Percentiles rank a stretch among this genome's conserved stretches.
Conservation (phyloP, 495 filamentous ascomycete genomes). For the Ascobolus immersus region DNA sequence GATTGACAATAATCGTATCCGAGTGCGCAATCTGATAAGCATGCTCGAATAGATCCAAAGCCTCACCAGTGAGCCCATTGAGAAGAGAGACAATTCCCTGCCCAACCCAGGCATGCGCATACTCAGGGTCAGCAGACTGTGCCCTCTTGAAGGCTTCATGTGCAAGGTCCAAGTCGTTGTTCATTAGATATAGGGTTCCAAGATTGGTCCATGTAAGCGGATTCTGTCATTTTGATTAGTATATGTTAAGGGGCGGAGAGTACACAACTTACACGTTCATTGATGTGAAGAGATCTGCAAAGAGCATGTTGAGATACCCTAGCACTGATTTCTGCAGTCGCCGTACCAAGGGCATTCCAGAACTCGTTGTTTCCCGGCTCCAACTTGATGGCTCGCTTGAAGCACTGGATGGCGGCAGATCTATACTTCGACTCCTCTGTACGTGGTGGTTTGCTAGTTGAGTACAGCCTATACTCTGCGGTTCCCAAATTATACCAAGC, state of each 20-base stretch:
- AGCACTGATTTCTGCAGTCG: constrained; percentile 58
- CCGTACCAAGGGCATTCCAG: constrained; percentile 88
- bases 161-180: constrained; percentile 58
- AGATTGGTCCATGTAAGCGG: constrained; percentile 74
- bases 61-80: constrained; percentile 46
- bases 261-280: constrained; percentile 26
- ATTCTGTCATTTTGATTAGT: constrained; percentile 20
- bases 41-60: constrained; percentile 69
- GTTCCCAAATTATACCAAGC: constrained; percentile 93
- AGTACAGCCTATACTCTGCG: constrained; percentile 64
- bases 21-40: constrained; percentile 76
- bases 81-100: constrained; percentile 65
- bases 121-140: constrained; percentile 83
- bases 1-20: constrained; percentile 37
- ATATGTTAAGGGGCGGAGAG: background rate
- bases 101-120: constrained; percentile 75
- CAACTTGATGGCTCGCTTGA: constrained; percentile 88
- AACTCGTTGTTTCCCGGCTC: constrained; percentile 91
- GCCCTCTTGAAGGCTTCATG: constrained; percentile 72
- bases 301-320: constrained; percentile 83
- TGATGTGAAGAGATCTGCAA: constrained; percentile 75
- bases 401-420: constrained; percentile 53
- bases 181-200: constrained; percentile 58
- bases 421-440: constrained; percentile 24
- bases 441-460: constrained; percentile 14